These are phyloP conservation scores for Magnusiomyces paraingens DNA, from an alignment of 1,139 yeast genomes.

Conservation along the genomic window DNA sequence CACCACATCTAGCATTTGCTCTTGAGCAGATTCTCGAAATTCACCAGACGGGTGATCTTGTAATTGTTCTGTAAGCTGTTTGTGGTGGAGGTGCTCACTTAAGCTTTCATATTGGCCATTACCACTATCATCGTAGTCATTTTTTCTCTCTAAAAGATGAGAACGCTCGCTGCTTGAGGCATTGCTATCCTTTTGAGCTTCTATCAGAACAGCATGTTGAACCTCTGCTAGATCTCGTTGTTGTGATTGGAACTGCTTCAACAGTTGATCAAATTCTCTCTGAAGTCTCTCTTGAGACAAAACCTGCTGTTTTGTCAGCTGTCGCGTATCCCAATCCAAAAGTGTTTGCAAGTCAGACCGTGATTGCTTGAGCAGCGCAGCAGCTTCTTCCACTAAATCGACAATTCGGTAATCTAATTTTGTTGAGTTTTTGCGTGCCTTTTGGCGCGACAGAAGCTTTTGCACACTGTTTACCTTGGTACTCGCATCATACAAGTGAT, in stretches of 20 bases:
- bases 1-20: constrained; percentile 34
- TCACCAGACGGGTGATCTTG: constrained; percentile 27
- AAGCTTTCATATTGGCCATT: constrained; percentile 29
- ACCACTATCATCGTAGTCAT: constrained; percentile 16
- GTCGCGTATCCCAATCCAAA: constrained; percentile 20
- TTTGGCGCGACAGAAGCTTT: constrained; percentile 9
- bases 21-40: constrained; percentile 31
- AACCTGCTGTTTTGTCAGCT: constrained; percentile 22
- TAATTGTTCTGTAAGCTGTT: constrained; percentile 23
- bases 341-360: constrained; percentile 22
- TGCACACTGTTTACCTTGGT: constrained; percentile 20
- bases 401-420: constrained; percentile 20
- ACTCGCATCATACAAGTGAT: constrained; percentile 22
- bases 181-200: constrained; percentile 12
- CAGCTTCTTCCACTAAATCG: constrained; percentile 20
- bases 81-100: constrained; percentile 27
- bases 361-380: constrained; percentile 19
- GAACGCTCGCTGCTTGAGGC: constrained; percentile 34
- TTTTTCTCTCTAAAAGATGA: constrained; percentile 25
- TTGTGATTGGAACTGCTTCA: constrained; percentile 36
- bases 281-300: constrained; percentile 39
- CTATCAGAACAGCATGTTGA: constrained; percentile 2
- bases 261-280: constrained; percentile 40
- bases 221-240: constrained; percentile 29
- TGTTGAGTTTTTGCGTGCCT: neutral